Evolutionary conservation across 306 rosid species (phyloP).

Genomic region (Citrullus mucosospermus): DNA sequence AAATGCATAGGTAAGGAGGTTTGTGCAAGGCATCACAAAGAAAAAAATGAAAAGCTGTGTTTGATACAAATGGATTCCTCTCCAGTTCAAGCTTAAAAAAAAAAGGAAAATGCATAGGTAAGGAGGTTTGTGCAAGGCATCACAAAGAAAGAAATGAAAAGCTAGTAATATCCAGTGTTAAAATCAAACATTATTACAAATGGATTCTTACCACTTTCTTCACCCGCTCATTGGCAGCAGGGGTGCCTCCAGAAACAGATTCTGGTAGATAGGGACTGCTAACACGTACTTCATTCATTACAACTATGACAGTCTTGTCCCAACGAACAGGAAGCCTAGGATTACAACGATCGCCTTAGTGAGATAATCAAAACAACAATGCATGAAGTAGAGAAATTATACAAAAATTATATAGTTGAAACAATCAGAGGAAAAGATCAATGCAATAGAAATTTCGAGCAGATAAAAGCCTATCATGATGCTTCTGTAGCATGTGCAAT

Average conservation of each 20-base stretch:
- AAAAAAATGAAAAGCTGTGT: background rate
- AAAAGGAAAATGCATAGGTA: background rate
- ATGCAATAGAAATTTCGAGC: background rate
- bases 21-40: background rate
- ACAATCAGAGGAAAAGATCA: background rate
- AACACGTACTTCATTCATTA: constrained; percentile 90
- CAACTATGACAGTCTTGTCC: constrained; percentile 94
- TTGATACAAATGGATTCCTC: no score
- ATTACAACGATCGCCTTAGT: background rate
- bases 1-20: background rate
- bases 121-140: background rate
- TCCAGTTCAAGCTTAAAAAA: no score
- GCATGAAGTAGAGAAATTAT: background rate
- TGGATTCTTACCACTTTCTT: constrained; percentile 77
- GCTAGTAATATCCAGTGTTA: background rate
- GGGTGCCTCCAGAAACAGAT: constrained; percentile 87
- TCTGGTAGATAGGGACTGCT: constrained; percentile 83
- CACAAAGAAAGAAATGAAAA: background rate
- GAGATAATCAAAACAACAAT: background rate
- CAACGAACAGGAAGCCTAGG: constrained; percentile 96
- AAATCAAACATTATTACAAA: background rate
- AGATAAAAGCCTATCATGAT: background rate
- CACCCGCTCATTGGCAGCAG: constrained; percentile 95
- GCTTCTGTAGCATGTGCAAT: background rate
- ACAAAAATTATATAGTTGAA: background rate